Evolutionary conservation across 306 rosid genomes (phyloP), one percentile per base, ranked within the genome.

Genomic region (Prinsepia uniflora): DNA sequence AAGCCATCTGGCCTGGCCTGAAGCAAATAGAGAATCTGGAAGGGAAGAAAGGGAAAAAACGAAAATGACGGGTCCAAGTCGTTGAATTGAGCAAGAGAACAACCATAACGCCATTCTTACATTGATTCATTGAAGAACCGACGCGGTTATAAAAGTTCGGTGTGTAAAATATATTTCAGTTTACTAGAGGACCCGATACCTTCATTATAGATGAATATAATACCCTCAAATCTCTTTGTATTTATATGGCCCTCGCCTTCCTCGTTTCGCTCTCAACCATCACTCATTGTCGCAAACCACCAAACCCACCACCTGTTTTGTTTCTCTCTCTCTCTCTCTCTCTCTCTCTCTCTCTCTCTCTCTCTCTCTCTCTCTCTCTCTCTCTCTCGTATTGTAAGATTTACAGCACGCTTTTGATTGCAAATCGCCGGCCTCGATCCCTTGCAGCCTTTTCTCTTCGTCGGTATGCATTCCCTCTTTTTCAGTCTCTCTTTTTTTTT

Each of bases 211-310:
- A 30, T 30, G 36, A 30, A 30, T 30, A 30, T 30, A 30, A 49
- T 6, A 13, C 55, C 15, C 20, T 30, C 6, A 13, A 7, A 13
- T 36, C 13, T 56, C 4, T 22, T 20, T 22, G 39, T 11, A 24
- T 45, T 39, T 30, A 24, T 47, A 65, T 20, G 46, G 18, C 7
- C 56, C 56, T 7, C 60, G 24, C 44, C 45, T 3, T 5, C 71
- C 72, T 67, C 41, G n/a, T 67, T 67, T 67, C 60, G 60, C 36
- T 67, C 72, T n/a, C 72, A n/a, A 17, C 61, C 60, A 22, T 56
- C 10, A 12, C 48, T 67, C 34, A 49, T 36, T 6, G 11, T 40
- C n/a, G 6, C 61, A 67, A 46, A 49, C 60, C 4, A 50, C 3
- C 24, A 65, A 55, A 70, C 50, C 41, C 64, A 19, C 19, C 63